Base-by-base conservation (phyloP, 1,139 yeast genomes). In the Geotrichum fermentans region DNA sequence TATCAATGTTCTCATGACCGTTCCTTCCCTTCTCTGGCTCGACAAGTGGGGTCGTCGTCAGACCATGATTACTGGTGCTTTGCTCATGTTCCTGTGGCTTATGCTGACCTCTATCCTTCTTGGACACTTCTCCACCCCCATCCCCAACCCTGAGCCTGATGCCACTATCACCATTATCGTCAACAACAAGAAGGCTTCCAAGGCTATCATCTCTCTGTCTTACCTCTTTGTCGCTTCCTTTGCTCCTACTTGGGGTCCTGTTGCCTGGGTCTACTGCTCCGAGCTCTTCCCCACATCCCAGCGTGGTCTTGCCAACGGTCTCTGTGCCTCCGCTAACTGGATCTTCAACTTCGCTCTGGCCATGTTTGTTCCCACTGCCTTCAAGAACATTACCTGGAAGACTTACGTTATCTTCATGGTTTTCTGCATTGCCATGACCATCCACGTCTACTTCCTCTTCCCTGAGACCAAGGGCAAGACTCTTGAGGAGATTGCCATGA, bases 241-340 rank as follows among this genome's bases (percentile, higher is more conserved):
- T 41, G 83, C 83, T 52, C 78, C 84, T 11, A 79, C 86, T 1
- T 81, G 84, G 84, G 82, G 82, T 62, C 80, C 78, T 35, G 76
- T 75, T 54, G 71, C 73, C 58, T 78, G 82, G 82, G 70, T 78
- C 47, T 78, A 79, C 71, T 71, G 77, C 74, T 77, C 68, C 4
- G 73, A 70, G 64, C 72, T 80, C 51, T 76, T 80, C 79, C 78
- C 80, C 54, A 70, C 78, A 44, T 70, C 79, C 64, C 82, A 78
- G 67, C 73, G 83, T 64, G 74, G 82, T 50, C 50, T 71, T 63
- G 67, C 81, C 71, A 62, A 63, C 67, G 77, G 83, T 30, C 66
- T 79, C 32, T 72, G 80, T 55, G 77, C 83, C 13, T 70, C 81
- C 46, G 78, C 79, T 63, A 69, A 80, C 61, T 80, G 85, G 82